phyloP scores from a whole-genome alignment of 2,329 filamentous ascomycete genomes.

The Aciculosporium take region DNA sequence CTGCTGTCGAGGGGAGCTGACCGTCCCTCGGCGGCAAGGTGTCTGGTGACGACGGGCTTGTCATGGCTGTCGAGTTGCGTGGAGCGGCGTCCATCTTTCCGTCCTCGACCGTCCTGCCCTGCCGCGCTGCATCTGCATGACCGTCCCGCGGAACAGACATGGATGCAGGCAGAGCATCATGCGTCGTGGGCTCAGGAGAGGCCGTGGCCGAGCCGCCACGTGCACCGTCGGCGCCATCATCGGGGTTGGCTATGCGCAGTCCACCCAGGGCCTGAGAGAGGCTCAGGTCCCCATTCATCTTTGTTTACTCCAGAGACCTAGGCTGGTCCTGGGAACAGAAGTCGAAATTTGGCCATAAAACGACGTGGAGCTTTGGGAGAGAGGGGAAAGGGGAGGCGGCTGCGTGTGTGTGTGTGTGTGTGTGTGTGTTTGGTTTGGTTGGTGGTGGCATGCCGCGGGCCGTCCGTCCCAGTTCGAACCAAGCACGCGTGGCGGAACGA shows the following conservation, averaged over 20 bases:
- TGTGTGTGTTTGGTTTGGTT: too few species aligned
- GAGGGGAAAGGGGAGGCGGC: too few species aligned
- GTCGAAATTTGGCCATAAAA: constrained; percentile 1
- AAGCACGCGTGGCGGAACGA: constrained; percentile 4
- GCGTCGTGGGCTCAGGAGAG: constrained; percentile 10
- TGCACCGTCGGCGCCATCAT: constrained; percentile 42
- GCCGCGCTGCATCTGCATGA: neutral
- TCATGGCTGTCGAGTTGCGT: neutral
- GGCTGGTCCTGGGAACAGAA: constrained; percentile 13
- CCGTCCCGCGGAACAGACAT: constrained; percentile 4
- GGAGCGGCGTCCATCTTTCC: neutral
- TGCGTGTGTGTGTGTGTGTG: too few species aligned
- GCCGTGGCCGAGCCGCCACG: constrained; percentile 8
- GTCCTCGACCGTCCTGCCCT: neutral
- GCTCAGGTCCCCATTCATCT: constrained; percentile 85
- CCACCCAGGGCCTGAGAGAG: constrained; percentile 86
- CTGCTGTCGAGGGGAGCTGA: constrained; percentile 8
- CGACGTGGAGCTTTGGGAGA: too few species aligned
- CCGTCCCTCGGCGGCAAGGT: constrained; percentile 3
- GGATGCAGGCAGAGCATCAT: constrained; percentile 7
- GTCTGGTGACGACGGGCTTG: constrained; percentile 8
- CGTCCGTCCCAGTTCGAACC: constrained; percentile 2
- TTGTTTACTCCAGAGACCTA: constrained; percentile 16
- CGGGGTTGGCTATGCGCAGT: constrained; percentile 91
- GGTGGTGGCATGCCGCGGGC: neutral